Conservation (phyloP, 106 monocot genomes). For the Dendrobium huoshanense region DNA sequence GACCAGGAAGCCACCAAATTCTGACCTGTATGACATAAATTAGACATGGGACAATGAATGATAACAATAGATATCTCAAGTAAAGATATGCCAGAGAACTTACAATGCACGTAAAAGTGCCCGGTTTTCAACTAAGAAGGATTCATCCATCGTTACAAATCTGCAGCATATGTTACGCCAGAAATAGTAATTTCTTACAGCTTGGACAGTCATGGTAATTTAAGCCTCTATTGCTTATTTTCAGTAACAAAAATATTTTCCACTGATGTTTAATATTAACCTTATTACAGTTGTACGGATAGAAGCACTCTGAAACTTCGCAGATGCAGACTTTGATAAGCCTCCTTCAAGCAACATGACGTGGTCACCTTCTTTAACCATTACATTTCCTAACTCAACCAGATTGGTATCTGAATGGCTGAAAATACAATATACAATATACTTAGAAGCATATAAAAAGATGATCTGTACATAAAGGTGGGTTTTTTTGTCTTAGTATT, state of each 20-base stretch:
- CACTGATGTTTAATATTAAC: constrained; percentile 7
- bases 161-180: constrained; percentile 27
- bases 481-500: not conserved
- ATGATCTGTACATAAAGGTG: not conserved
- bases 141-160: constrained; percentile 78
- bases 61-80: not conserved
- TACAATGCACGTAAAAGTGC: constrained; percentile 66
- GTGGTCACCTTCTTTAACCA: constrained; percentile 47
- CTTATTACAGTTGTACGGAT: constrained; percentile 43
- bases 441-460: not conserved
- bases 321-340: constrained; percentile 47
- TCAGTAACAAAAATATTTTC: not conserved
- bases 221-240: not conserved
- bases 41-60: constrained; percentile 3
- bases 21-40: constrained; percentile 41
- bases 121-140: constrained; percentile 77
- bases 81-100: constrained; percentile 12
- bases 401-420: constrained; percentile 72
- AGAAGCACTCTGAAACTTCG: constrained; percentile 37
- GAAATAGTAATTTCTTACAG: not conserved
- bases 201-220: not conserved
- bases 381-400: constrained; percentile 42
- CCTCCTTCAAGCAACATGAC: constrained; percentile 57
- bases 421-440: constrained; percentile 5
- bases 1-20: constrained; percentile 57